A percentile compares a stretch with the other conserved stretches of the same genome.
These are phyloP conservation scores for Tetraselmis striata DNA, from an alignment of 139 green algal genomes.

Conservation along the genomic window DNA sequence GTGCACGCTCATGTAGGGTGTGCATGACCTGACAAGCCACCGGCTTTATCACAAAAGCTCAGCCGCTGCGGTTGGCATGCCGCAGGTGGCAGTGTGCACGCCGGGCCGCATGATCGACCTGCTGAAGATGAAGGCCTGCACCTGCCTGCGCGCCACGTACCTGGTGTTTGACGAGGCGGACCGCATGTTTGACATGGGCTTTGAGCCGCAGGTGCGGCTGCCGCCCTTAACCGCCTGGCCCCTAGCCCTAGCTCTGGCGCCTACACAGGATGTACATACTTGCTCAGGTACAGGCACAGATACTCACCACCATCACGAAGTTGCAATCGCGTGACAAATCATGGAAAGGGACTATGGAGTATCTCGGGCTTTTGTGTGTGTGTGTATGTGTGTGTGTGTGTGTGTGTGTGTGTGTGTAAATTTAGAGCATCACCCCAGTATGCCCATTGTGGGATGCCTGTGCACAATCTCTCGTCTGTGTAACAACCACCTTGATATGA, in stretches of 20 bases:
- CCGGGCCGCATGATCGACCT: conserved; percentile 83
- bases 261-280: conserved; percentile 15
- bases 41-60: no score
- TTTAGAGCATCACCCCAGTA: no score
- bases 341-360: no score
- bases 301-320: conserved; percentile 9
- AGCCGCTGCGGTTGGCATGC: no score
- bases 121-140: conserved; percentile 44
- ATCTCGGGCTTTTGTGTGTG: no score
- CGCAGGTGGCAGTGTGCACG: conserved; percentile 77
- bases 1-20: not conserved
- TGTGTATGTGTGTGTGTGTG: no score
- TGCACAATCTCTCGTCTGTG: no score
- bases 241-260: not conserved
- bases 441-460: no score
- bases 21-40: not conserved
- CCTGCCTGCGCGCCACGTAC: not conserved
- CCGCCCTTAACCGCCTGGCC: not conserved
- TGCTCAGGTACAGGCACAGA: not conserved
- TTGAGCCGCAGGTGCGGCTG: conserved; percentile 74
- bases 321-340: no score
- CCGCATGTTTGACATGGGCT: conserved; percentile 96
- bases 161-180: conserved; percentile 92
- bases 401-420: no score
- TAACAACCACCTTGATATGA: no score